phyloP scores from a whole-genome alignment of 2,329 filamentous ascomycete species.

The Corniculantispora saksenae region DNA sequence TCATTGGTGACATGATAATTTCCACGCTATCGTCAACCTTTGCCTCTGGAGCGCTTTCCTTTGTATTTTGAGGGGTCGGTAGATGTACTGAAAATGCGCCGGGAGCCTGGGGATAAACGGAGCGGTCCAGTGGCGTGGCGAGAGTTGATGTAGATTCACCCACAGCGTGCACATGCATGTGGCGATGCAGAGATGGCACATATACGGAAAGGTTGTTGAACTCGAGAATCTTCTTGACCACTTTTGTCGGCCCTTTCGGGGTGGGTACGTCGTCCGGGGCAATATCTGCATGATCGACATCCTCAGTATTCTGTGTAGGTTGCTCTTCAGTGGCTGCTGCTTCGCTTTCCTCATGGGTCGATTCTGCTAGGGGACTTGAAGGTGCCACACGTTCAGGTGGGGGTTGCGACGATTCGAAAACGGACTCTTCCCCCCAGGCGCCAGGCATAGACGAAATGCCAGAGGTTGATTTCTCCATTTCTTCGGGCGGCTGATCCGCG shows the following conservation, averaged over 20 bases:
- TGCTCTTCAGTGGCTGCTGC: background rate
- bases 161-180: conserved; percentile 39
- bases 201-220: conserved; percentile 56
- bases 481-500: background rate
- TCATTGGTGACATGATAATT: conserved; percentile 52
- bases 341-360: background rate
- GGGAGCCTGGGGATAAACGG: conserved; percentile 54
- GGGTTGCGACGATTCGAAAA: conserved; percentile 3
- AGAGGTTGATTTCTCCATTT: background rate
- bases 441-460: conserved; percentile 48
- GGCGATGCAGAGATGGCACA: conserved; percentile 51
- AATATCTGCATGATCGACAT: background rate
- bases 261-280: conserved; percentile 47
- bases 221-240: conserved; percentile 57
- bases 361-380: conserved; percentile 9
- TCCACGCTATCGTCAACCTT: conserved; percentile 44
- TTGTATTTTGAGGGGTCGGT: background rate
- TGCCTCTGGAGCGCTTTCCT: background rate
- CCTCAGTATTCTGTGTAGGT: background rate
- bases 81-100: conserved; percentile 60
- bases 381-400: conserved; percentile 19
- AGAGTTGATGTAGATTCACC: conserved; percentile 31
- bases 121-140: conserved; percentile 37
- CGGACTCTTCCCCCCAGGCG: conserved; percentile 48
- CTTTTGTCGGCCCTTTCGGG: conserved; percentile 53